These are phyloP conservation scores for Pseudovirgaria hyperparasitica DNA, from an alignment of 2,329 filamentous ascomycete species.

Conservation along the genomic window DNA sequence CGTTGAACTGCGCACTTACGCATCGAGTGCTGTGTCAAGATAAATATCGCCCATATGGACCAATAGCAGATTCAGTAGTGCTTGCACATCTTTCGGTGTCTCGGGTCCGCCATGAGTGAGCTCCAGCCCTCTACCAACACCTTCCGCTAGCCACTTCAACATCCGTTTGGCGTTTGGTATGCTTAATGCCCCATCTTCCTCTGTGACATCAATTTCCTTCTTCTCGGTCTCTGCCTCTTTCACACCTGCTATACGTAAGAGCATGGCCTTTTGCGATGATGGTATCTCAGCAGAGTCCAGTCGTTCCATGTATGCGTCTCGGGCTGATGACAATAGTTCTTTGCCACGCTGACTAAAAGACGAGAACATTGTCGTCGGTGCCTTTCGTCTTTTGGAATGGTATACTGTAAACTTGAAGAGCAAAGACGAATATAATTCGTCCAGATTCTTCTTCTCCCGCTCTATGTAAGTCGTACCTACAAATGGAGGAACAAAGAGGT, in stretches of 20 bases:
- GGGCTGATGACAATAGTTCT: constrained; percentile 74
- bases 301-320: constrained; percentile 81
- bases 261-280: constrained; percentile 76
- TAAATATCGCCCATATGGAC: constrained; percentile 80
- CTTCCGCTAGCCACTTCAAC: constrained; percentile 94
- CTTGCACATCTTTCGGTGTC: constrained; percentile 85
- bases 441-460: constrained; percentile 52
- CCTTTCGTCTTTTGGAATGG: constrained; percentile 70
- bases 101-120: constrained; percentile 77
- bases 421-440: constrained; percentile 78
- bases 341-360: constrained; percentile 82
- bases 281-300: constrained; percentile 83
- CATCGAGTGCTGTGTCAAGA: constrained; percentile 51
- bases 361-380: constrained; percentile 82
- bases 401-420: constrained; percentile 97
- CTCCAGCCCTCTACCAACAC: constrained; percentile 80
- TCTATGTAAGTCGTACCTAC: constrained; percentile 54
- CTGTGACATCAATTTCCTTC: constrained; percentile 79
- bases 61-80: constrained; percentile 71
- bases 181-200: constrained; percentile 75
- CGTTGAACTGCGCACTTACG: too few relatives aligned
- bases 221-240: constrained; percentile 62
- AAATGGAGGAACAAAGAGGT: constrained; percentile 54
- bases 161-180: constrained; percentile 89
- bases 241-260: constrained; percentile 77